These are phyloP conservation scores for Colletotrichum tropicale DNA, from an alignment of 2,329 filamentous ascomycete genomes.

Conservation along the genomic window DNA sequence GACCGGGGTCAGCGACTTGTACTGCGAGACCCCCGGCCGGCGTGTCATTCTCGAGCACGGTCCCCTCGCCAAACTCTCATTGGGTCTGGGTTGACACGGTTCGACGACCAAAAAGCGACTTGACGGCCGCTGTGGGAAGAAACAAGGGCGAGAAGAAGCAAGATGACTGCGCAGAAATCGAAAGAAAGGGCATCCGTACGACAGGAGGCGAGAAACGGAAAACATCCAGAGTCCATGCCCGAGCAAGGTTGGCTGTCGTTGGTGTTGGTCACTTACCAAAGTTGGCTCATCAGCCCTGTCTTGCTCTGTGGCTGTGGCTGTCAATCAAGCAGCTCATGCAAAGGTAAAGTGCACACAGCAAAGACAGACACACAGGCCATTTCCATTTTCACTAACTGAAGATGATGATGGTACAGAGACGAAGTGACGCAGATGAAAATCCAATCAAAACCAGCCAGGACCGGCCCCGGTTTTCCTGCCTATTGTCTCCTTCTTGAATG, in stretches of 20 bases:
- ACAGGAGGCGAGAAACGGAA: not conserved
- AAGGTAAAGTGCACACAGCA: not conserved
- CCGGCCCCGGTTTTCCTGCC: not conserved
- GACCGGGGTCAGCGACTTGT: not conserved
- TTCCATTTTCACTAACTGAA: not conserved
- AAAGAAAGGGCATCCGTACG: not conserved
- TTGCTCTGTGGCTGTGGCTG: not conserved
- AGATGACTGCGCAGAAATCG: not conserved
- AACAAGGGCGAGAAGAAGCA: not conserved
- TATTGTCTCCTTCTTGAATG: not conserved
- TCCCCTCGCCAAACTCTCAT: not conserved
- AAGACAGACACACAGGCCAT: not conserved
- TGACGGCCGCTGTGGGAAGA: not conserved
- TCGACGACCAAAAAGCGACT: not conserved
- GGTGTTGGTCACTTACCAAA: not conserved
- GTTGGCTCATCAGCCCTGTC: not conserved
- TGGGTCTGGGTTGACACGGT: constrained; percentile 1
- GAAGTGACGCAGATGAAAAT: not conserved
- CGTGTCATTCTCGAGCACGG: constrained; percentile 3
- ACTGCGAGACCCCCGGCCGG: not conserved
- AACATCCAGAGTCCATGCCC: not conserved
- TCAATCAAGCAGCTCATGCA: constrained; percentile 6
- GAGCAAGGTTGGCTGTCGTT: not conserved
- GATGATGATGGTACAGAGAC: constrained; percentile 8
- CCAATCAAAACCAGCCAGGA: not conserved